A percentile compares a stretch with the other conserved stretches of the same genome.
These are phyloP conservation scores for Epichloe scottii DNA, from an alignment of 2,329 filamentous ascomycete genomes.

Conservation along the genomic window DNA sequence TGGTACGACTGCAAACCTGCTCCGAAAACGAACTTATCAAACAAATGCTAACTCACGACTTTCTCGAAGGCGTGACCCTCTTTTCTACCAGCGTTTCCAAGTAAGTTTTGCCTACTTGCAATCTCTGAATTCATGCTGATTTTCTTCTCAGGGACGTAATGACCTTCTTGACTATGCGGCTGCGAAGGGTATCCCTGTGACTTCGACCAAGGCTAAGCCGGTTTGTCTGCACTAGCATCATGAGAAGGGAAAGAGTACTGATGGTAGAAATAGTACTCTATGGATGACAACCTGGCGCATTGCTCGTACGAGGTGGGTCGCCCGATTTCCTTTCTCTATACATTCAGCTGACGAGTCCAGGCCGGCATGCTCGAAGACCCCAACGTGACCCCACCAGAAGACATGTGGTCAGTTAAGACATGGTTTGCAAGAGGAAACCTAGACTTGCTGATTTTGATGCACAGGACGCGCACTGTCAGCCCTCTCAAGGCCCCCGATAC, in stretches of 20 bases:
- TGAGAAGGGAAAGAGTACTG: not conserved
- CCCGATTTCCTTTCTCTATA: not conserved
- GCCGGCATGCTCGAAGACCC: slow-evolving; percentile 1
- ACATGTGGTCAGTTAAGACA: not conserved
- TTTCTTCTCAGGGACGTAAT: not conserved
- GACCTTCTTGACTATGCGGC: slow-evolving; percentile 3
- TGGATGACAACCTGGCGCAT: slow-evolving; percentile 4
- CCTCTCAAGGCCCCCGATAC: slow-evolving; percentile 1
- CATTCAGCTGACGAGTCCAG: not conserved
- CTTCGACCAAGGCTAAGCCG: slow-evolving; percentile 2
- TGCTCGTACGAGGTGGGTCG: slow-evolving; percentile 1
- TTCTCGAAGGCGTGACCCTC: not conserved
- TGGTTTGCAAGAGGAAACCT: not conserved
- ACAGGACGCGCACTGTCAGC: slow-evolving; percentile 1
- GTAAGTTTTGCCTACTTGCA: not conserved
- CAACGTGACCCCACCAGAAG: not conserved
- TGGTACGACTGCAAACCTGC: not conserved
- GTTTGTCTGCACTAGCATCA: not conserved
- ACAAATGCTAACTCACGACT: not conserved
- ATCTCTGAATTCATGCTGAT: not conserved
- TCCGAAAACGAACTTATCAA: not conserved
- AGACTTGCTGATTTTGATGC: not conserved
- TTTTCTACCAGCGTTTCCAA: slow-evolving; percentile 1
- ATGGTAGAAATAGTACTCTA: not conserved
- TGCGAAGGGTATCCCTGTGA: slow-evolving; percentile 2